Conservation (phyloP, 495 filamentous ascomycete species). For the Echria macrotheca region DNA sequence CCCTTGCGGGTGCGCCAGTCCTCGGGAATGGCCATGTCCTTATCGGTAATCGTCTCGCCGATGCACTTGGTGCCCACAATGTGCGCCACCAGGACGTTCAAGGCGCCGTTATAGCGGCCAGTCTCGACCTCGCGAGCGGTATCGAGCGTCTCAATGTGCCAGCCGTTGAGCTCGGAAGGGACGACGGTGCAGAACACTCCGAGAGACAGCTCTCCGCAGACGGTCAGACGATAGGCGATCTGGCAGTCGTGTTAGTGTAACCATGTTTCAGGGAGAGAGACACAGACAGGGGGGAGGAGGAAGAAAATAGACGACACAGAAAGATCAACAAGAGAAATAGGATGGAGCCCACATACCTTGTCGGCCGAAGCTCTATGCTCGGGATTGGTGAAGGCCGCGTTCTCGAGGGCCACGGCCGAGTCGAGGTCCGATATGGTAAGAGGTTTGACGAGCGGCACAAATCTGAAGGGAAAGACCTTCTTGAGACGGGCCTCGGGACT, state of each 20-base stretch:
- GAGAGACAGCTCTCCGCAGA: constrained; percentile 72
- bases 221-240: constrained; percentile 76
- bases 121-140: constrained; percentile 44
- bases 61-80: constrained; percentile 68
- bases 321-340: not conserved
- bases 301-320: constrained; percentile 31
- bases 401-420: constrained; percentile 70
- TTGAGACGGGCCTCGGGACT: constrained; percentile 19
- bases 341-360: constrained; percentile 57
- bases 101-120: constrained; percentile 40
- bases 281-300: not conserved
- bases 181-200: constrained; percentile 69
- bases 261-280: constrained; percentile 4
- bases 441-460: constrained; percentile 59
- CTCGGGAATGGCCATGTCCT: constrained; percentile 65
- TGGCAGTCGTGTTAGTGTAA: constrained; percentile 33
- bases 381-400: constrained; percentile 62
- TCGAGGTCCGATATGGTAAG: constrained; percentile 70
- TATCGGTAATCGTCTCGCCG: constrained; percentile 60
- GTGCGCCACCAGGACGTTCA: constrained; percentile 71
- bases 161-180: constrained; percentile 38
- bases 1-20: constrained; percentile 50
- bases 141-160: constrained; percentile 44
- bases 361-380: constrained; percentile 68
- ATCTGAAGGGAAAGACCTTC: constrained; percentile 28